Base-by-base conservation (phyloP, 2,329 filamentous ascomycete genomes). In the Aureobasidium uvarum region DNA sequence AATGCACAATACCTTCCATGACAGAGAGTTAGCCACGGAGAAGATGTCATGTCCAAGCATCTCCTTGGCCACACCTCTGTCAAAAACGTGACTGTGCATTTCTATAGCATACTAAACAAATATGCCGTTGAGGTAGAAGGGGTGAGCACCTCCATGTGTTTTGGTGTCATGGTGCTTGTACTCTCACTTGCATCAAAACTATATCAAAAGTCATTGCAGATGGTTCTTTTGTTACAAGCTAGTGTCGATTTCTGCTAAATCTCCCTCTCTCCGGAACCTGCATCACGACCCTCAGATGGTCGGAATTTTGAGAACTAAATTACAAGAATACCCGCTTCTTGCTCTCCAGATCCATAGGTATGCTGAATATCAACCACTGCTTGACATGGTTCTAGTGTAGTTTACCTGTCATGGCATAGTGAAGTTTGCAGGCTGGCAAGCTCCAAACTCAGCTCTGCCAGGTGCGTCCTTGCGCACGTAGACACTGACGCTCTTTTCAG, bases 381-480 rank as follows among this genome's bases (percentile, higher is more conserved):
- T 43, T 11, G 18, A 20, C n/a, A 33, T 7, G 20, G 23, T n/a
- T 7, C 10, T 6, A 20, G 10, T 31, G 14, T 14, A 20, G 38
- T 13, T 5, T 5, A 5, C 16, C 36, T 20, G 36, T 46, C 45
- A 43, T 39, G 58, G 25, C 50, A 48, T 51, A 5, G 25, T 25
- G 45, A 69, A 71, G 18, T 64, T 66, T 28, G 66, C 65, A 50
- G 64, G 39, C 31, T 66, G 67, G 18, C 63, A 25, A n/a, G 66
- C 62, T 20, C 68, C 70, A 64, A 85, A 81, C 64, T 69, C 71
- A 6, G 80, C 77, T 69, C 82, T 79, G 0, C 83, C 84, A 48
- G 82, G 77, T 1, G 84, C 85, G 66, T 79, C 78, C 51, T 78
- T 79, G 67, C 84, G 82, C 0, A 87, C 86, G 83, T 85, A 90